Evolutionary conservation across 306 rosid genomes (phyloP).

Genomic region (Sindora glabra): DNA sequence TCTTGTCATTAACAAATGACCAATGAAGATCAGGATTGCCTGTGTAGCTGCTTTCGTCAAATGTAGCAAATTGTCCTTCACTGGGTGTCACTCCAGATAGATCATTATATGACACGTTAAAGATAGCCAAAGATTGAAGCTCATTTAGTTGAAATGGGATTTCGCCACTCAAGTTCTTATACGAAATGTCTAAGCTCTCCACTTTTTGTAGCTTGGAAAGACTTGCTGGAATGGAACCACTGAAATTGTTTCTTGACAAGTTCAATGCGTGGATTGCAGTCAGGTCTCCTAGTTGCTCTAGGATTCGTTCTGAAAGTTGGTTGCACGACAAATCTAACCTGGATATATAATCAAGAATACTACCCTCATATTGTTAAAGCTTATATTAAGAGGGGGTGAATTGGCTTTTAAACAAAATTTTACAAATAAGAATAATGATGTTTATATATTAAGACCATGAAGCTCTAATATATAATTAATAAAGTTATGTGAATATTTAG

Average conservation of each 20-base stretch:
- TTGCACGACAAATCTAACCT: slow-evolving; percentile 7
- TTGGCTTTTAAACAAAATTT: too few relatives aligned
- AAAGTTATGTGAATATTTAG: too few relatives aligned
- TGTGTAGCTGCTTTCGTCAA: neutral
- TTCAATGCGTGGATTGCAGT: neutral
- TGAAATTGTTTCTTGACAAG: neutral
- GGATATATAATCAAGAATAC: neutral
- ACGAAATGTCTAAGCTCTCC: slow-evolving; percentile 12
- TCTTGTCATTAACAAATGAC: neutral
- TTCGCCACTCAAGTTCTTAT: neutral
- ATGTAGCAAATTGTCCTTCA: neutral
- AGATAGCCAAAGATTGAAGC: neutral
- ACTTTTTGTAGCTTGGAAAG: neutral
- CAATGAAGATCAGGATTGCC: neutral
- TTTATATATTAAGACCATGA: too few relatives aligned
- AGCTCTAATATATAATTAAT: too few relatives aligned
- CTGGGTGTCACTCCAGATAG: neutral
- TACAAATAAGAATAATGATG: too few relatives aligned
- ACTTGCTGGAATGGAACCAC: neutral
- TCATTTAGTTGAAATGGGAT: neutral
- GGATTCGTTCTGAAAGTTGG: neutral
- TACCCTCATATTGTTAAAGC: too few relatives aligned
- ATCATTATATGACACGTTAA: neutral
- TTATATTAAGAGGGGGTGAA: too few relatives aligned
- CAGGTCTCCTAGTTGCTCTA: neutral